Base-by-base conservation (phyloP, 257 asterid species). In the Fraxinus americana region DNA sequence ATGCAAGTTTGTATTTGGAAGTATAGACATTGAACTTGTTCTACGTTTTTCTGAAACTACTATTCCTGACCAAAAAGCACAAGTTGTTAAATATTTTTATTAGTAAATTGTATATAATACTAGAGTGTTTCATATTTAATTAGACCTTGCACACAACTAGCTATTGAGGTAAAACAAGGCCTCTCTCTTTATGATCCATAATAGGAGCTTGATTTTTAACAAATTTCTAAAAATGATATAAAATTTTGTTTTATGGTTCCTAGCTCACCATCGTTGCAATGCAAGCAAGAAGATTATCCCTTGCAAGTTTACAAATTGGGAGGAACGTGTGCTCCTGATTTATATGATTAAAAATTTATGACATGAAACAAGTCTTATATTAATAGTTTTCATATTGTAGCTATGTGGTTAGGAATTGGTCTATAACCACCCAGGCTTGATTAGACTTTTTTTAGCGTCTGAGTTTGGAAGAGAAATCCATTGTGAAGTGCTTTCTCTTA, bases 131-230 rank as follows among this genome's bases (percentile, higher is more conserved):
- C 67, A 50, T 32, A 27, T 45, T 36, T 65, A 6, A 13, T 65
- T 73, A 35, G 74, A 75, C 54, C 25, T 17, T 32, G n/a, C 52
- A 21, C 73, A 45, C n/a, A 76, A 57, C 79, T 63, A 76, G 39
- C 25, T 72, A 9, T 71, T 32, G 39, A 71, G 74, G 77, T 69
- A 59, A 54, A 36, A 59, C 13, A 35, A 34, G 27, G 73, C 70
- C 69, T 5, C 25, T 12, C 21, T 66, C 36, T 34, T 67, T 14
- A 12, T 5, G 72, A 4, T 72, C 75, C 57, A 52, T 66, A 29
- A 2, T 14, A 6, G 75, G 41, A 39, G 43, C 12, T 59, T 54
- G 35, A 38, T 52, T 45, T 52, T 41, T n/a, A 54, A 66, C 32
- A 19, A 4, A 75, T 11, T 61, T 38, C 43, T 76, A 35, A 16